Conservation (phyloP, 2,329 filamentous ascomycete species). For the Kalmusia sp. region DNA sequence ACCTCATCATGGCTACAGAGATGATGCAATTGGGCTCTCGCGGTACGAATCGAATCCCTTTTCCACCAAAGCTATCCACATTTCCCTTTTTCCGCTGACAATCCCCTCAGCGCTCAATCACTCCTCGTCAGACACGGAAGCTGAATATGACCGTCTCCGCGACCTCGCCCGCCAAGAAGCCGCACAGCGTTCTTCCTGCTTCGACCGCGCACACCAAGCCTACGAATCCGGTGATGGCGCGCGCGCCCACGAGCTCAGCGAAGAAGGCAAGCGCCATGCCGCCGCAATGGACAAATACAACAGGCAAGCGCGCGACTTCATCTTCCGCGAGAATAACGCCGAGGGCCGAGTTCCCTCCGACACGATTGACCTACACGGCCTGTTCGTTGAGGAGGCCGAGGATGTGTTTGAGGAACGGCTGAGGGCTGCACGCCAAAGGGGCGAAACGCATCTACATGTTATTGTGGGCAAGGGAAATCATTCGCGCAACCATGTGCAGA, state of each 20-base stretch:
- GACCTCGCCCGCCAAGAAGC: slow-evolving; percentile 83
- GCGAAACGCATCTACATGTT: slow-evolving; percentile 85
- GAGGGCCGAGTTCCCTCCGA: slow-evolving; percentile 75
- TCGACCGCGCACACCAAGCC: slow-evolving; percentile 72
- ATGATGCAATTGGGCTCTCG: slow-evolving; percentile 46
- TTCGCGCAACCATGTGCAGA: slow-evolving; percentile 80
- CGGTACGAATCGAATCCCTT: slow-evolving; percentile 24
- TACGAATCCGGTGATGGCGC: slow-evolving; percentile 85
- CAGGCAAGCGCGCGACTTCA: slow-evolving; percentile 88
- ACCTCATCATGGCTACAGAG: slow-evolving; percentile 38
- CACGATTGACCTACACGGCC: slow-evolving; percentile 92
- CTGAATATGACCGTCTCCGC: slow-evolving; percentile 90
- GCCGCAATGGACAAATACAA: slow-evolving; percentile 88
- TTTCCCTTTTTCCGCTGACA: neutral
- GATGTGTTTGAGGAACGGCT: slow-evolving; percentile 88
- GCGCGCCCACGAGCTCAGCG: slow-evolving; percentile 80
- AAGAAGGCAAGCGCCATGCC: slow-evolving; percentile 85
- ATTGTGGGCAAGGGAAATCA: slow-evolving; percentile 98
- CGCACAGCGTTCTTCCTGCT: slow-evolving; percentile 77
- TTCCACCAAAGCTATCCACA: neutral
- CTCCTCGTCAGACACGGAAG: slow-evolving; percentile 60
- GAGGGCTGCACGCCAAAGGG: slow-evolving; percentile 73
- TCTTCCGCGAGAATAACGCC: slow-evolving; percentile 95
- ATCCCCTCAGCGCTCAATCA: slow-evolving; percentile 43
- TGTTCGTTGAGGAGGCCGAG: slow-evolving; percentile 94